phyloP scores from a whole-genome alignment of 306 rosid genomes.

The Carpinus fangiana region DNA sequence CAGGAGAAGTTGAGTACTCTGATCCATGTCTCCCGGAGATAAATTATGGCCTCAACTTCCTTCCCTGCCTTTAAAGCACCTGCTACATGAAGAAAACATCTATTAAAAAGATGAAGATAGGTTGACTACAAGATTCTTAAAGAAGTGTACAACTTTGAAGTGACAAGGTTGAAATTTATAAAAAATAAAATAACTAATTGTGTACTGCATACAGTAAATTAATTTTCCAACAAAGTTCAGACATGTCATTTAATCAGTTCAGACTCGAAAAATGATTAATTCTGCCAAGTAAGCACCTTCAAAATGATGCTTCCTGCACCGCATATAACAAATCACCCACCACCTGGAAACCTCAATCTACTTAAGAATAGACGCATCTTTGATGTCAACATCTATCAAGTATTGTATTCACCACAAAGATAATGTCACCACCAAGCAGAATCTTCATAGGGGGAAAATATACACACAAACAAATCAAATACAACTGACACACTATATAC shows the following conservation, averaged over 20 bases:
- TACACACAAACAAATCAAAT: background rate
- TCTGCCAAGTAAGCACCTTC: background rate
- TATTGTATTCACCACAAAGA: background rate
- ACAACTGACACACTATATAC: background rate
- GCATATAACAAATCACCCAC: background rate
- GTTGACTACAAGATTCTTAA: background rate
- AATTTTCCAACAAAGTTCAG: background rate
- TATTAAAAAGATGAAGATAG: background rate
- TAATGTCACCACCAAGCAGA: background rate
- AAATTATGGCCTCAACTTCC: slow-evolving; percentile 12
- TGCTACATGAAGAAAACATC: background rate
- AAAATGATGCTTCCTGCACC: background rate
- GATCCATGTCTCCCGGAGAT: slow-evolving; percentile 31
- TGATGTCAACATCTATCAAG: background rate
- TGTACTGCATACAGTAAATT: too few relatives aligned
- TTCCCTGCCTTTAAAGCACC: slow-evolving; percentile 20
- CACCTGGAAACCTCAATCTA: background rate
- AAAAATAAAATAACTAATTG: background rate
- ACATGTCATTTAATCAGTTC: too few relatives aligned
- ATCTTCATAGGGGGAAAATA: background rate
- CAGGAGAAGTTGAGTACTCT: slow-evolving; percentile 27
- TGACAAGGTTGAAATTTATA: too few relatives aligned
- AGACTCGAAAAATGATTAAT: background rate
- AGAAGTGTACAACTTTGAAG: too few relatives aligned
- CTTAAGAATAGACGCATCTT: background rate